These are phyloP conservation scores for Thalassiosira livingstoniorum DNA, from an alignment of 352 stramenopile species.

Conservation along the genomic window DNA sequence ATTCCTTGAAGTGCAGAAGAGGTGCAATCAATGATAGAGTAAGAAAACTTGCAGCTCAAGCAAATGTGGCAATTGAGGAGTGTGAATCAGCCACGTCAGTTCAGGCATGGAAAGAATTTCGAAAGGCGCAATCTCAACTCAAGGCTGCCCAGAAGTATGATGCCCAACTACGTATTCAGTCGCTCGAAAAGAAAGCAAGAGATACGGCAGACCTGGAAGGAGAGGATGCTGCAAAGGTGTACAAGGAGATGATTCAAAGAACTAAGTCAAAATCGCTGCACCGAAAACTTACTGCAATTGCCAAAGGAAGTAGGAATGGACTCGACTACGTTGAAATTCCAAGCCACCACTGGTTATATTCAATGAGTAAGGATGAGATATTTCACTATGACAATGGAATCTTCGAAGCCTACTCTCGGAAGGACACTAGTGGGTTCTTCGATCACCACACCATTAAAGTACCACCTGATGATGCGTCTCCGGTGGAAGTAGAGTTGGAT, in stretches of 20 bases:
- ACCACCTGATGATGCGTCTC: background rate
- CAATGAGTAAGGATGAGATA: background rate
- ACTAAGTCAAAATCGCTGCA: background rate
- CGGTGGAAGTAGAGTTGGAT: background rate
- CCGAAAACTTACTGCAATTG: slow-evolving; percentile 1
- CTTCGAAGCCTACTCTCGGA: slow-evolving; percentile 29
- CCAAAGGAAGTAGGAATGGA: background rate
- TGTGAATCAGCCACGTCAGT: background rate
- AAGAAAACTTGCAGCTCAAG: background rate
- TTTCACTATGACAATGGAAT: slow-evolving; percentile 19
- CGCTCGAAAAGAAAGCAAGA: background rate
- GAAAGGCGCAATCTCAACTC: background rate
- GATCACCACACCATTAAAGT: slow-evolving; percentile 41
- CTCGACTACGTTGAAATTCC: slow-evolving; percentile 1
- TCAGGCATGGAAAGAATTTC: background rate
- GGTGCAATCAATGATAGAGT: no score
- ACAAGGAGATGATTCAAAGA: background rate
- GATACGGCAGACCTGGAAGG: background rate
- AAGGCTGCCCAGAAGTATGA: background rate
- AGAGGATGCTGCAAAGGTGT: background rate
- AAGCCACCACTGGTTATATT: slow-evolving; percentile 12
- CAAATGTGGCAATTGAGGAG: background rate
- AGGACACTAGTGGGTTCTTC: background rate
- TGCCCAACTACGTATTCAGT: background rate
- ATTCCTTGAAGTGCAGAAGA: background rate